Percentiles rank a stretch among this genome's conserved stretches.
phyloP scores from a whole-genome alignment of 192 early-diverging fungal species.

The Oehlia diaphana region DNA sequence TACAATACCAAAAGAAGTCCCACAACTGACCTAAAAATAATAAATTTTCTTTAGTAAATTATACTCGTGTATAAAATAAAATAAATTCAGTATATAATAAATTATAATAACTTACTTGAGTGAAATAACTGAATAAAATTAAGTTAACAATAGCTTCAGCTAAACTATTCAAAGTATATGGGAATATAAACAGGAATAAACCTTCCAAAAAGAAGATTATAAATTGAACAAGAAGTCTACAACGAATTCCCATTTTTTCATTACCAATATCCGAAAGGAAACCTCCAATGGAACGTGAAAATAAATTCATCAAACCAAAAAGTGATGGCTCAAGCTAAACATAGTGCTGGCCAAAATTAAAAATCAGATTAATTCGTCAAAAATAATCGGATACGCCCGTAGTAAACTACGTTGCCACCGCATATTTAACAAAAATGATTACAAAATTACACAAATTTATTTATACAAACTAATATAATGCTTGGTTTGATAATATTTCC shows the following conservation, averaged over 20 bases:
- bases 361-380: no score
- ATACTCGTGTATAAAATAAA: neutral
- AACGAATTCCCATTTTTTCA: conserved; percentile 37
- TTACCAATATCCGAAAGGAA: conserved; percentile 51
- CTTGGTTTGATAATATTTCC: no score
- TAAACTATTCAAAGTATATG: conserved; percentile 36
- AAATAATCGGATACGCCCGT: no score
- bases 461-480: no score
- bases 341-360: no score
- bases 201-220: conserved; percentile 49
- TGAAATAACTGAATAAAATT: conserved; percentile 55
- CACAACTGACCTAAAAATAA: conserved; percentile 41
- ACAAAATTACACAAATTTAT: no score
- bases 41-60: neutral
- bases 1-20: conserved; percentile 62
- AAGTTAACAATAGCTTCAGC: conserved; percentile 44
- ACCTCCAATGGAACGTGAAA: conserved; percentile 63
- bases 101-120: conserved; percentile 32
- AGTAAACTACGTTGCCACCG: no score
- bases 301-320: conserved; percentile 69
- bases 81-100: neutral
- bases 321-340: conserved; percentile 30
- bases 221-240: conserved; percentile 51
- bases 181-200: conserved; percentile 51
- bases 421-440: no score